Percentiles rank a stretch among this genome's conserved stretches.
Conservation (phyloP, 2,329 filamentous ascomycete species). For the Metarhizium robertsii region DNA sequence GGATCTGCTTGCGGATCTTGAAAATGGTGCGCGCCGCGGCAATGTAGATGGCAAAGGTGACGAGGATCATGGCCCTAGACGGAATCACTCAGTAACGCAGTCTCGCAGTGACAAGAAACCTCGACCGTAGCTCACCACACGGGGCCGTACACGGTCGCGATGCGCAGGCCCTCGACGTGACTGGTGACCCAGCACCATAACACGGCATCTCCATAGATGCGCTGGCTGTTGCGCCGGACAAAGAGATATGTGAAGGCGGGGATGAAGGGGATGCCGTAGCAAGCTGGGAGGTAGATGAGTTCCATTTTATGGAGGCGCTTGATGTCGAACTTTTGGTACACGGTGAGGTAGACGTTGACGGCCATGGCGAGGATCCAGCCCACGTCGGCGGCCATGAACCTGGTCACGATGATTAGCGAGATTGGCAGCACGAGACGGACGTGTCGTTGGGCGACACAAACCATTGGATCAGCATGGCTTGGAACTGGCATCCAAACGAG, state of each 20-base stretch:
- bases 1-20: constrained; percentile 47
- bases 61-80: constrained; percentile 7
- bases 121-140: constrained; percentile 32
- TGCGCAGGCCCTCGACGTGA: constrained; percentile 56
- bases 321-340: constrained; percentile 59
- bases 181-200: constrained; percentile 68
- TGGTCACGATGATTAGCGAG: constrained; percentile 20
- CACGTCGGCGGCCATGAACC: constrained; percentile 65
- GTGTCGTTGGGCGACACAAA: constrained; percentile 25
- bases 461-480: constrained; percentile 69
- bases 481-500: constrained; percentile 49
- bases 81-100: background rate
- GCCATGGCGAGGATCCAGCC: constrained; percentile 71
- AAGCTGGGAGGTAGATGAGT: constrained; percentile 52
- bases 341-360: constrained; percentile 67
- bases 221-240: constrained; percentile 37
- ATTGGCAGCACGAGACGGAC: background rate
- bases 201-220: constrained; percentile 59
- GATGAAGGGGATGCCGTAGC: constrained; percentile 61
- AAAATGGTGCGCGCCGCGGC: constrained; percentile 53
- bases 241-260: constrained; percentile 56
- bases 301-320: constrained; percentile 54
- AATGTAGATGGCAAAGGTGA: constrained; percentile 19
- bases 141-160: constrained; percentile 60
- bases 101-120: background rate